Conservation (phyloP, 192 early-diverging fungal species). For the Backusella tuberculispora region DNA sequence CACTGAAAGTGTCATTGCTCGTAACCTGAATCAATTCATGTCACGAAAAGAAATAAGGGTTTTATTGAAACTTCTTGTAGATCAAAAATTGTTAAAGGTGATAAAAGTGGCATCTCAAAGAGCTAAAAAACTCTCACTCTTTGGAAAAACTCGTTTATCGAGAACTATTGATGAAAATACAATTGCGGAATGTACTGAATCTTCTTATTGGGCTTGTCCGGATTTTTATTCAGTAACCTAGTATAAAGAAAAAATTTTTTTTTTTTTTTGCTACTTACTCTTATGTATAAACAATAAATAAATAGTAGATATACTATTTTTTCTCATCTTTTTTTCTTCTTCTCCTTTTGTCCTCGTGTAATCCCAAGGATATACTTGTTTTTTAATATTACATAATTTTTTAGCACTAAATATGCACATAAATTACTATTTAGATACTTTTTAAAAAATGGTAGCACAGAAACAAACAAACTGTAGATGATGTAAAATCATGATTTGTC, state of each 20-base stretch:
- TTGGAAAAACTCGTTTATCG: neutral
- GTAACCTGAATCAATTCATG: neutral
- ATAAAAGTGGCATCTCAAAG: neutral
- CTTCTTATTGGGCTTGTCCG: neutral
- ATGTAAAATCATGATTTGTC: too few relatives aligned
- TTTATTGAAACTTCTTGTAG: neutral
- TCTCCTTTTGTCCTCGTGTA: too few relatives aligned
- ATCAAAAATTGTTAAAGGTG: neutral
- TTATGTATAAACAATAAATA: too few relatives aligned
- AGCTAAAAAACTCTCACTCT: neutral
- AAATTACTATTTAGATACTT: too few relatives aligned
- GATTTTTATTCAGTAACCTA: neutral
- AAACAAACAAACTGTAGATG: too few relatives aligned
- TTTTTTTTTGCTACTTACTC: too few relatives aligned
- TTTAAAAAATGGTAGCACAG: too few relatives aligned
- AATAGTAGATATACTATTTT: too few relatives aligned
- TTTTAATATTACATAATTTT: too few relatives aligned
- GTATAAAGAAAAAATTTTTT: neutral
- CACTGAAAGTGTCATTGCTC: neutral
- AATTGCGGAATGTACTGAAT: conserved; percentile 1
- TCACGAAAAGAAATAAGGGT: conserved; percentile 2
- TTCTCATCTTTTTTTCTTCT: too few relatives aligned
- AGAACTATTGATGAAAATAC: neutral
- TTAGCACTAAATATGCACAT: too few relatives aligned
- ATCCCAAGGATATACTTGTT: too few relatives aligned